Base-by-base conservation (phyloP, 2,329 filamentous ascomycete species). In the Fonsecaea multimorphosa region DNA sequence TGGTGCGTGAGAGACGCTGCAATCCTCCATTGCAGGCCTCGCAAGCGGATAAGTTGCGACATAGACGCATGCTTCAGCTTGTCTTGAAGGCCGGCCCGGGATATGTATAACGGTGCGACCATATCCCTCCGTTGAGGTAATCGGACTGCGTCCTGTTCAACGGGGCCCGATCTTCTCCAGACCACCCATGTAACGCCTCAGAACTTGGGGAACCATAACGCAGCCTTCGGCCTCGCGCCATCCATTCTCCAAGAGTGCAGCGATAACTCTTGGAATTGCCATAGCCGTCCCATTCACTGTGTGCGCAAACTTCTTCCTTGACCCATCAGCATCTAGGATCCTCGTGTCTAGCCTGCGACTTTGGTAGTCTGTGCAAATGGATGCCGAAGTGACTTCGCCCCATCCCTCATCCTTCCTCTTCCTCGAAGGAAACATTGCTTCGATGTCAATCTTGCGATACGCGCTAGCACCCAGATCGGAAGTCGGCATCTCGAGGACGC, bases 301-400 rank as follows among this genome's bases (percentile, higher is more conserved):
- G 80, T 91, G 92, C 14, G 93, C 92, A 76, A 92, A 98, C 1
- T 84, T 83, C 46, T 90, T 79, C 74, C 85, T 87, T n/a, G 80
- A 73, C 3, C 81, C 80, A 67, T 76, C 77, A 24, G 54, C 36
- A 58, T 79, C 81, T 68, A 89, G 87, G 53, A 91, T 82, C 46
- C 90, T 85, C 14, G 95, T 97, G 31, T 87, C 89, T 38, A 99
- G 82, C 16, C 95, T 85, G 31, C 95, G 85, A 29, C 86, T 90
- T 81, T 99, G 95, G 79, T 98, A 99, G 78, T 99, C 95, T 1
- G 92, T 95, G 79, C 95, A 99, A 72, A 94, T 89, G 69, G 91
- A 96, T 0, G 92, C 89, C 51, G 90, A 94, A 0, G 93, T 96
- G 59, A 99, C 89, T 79, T 99, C 95, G 54, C 95, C 95, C 91